These are phyloP conservation scores for Pyrus betulifolia DNA, from an alignment of 306 rosid species.

Conservation along the genomic window DNA sequence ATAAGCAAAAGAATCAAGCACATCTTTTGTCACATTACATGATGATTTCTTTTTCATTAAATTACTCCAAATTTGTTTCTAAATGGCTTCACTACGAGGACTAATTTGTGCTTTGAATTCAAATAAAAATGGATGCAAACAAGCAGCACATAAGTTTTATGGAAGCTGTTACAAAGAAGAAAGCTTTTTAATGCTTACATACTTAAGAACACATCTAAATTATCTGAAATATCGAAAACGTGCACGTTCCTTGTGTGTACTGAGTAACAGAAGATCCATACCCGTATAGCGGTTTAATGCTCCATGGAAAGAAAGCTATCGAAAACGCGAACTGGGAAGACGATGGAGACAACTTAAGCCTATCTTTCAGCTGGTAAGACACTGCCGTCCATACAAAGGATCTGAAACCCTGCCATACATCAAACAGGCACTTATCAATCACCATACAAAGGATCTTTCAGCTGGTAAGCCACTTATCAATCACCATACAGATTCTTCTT, in stretches of 20 bases:
- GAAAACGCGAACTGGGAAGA: constrained; percentile 74
- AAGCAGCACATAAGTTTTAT: background rate
- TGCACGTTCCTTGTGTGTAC: background rate
- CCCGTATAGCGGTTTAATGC: constrained; percentile 87
- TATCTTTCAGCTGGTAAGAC: constrained; percentile 80
- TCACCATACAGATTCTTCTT: background rate
- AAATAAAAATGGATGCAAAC: background rate
- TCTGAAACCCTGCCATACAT: constrained; percentile 64
- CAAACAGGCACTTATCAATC: background rate
- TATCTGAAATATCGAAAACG: background rate
- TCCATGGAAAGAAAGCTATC: constrained; percentile 78
- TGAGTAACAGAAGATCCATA: constrained; percentile 22
- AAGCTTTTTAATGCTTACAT: too few species aligned
- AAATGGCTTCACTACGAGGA: background rate
- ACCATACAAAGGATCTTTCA: background rate
- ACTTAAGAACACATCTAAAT: background rate
- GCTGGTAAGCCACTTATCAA: background rate
- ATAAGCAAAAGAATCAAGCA: background rate
- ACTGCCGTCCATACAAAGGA: constrained; percentile 87
- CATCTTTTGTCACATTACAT: background rate
- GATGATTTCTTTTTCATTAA: background rate
- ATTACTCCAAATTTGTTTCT: background rate
- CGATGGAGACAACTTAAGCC: constrained; percentile 66
- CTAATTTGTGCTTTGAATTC: background rate
- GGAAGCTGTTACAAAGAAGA: background rate